phyloP scores from a whole-genome alignment of 768 basidiomycete species.

The Podaxis carcinomalis region DNA sequence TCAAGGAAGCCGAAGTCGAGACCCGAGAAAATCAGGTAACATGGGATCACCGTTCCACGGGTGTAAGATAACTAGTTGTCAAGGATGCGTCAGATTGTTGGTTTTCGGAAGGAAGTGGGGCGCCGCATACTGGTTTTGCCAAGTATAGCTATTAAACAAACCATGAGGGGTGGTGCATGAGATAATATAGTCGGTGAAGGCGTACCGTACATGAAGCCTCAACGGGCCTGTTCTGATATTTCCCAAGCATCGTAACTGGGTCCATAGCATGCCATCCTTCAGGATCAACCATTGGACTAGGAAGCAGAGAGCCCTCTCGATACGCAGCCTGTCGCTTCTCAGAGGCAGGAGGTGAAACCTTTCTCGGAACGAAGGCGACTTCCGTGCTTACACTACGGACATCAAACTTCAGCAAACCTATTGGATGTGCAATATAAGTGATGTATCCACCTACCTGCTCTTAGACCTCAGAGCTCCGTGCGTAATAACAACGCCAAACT shows the following conservation, averaged over 20 bases:
- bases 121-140: background rate
- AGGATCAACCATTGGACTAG: background rate
- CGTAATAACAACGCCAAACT: background rate
- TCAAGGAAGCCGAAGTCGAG: background rate
- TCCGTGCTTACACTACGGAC: background rate
- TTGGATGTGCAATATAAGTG: no score
- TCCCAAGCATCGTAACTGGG: background rate
- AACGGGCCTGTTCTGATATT: background rate
- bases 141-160: background rate
- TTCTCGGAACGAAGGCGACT: background rate
- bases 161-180: background rate
- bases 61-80: background rate
- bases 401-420: background rate
- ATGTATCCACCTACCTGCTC: background rate
- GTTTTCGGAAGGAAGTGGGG: no score
- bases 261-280: background rate
- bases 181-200: no score
- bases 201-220: background rate
- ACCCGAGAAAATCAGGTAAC: background rate
- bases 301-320: background rate
- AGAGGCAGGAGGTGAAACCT: constrained; percentile 2
- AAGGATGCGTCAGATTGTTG: background rate
- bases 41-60: background rate
- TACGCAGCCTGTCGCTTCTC: background rate
- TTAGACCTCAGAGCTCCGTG: background rate